Conservation (phyloP, 306 rosid species). For the cucumber (Cucumis sativus) region DNA sequence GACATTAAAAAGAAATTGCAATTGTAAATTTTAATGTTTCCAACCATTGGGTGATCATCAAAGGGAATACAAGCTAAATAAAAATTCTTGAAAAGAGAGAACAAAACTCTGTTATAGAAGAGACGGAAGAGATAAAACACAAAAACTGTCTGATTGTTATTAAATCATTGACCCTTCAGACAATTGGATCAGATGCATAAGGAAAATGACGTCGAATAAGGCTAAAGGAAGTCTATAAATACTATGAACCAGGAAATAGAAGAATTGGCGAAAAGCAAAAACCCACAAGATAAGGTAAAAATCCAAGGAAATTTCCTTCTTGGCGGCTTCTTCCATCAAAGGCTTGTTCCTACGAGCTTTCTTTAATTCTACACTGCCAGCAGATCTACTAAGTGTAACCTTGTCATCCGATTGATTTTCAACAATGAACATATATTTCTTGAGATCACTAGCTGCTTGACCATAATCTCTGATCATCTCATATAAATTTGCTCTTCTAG, state of each 20-base stretch:
- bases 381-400: constrained; percentile 41
- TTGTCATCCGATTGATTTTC: constrained; percentile 51
- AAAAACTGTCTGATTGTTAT: background rate
- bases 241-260: background rate
- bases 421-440: constrained; percentile 40
- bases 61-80: background rate
- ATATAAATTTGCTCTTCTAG: constrained; percentile 82
- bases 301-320: constrained; percentile 49
- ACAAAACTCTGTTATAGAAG: background rate
- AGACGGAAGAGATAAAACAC: background rate
- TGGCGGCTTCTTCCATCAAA: constrained; percentile 58
- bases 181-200: too few species aligned
- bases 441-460: constrained; percentile 65
- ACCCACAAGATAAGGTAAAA: constrained; percentile 86
- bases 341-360: constrained; percentile 42
- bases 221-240: background rate
- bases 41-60: background rate
- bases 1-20: constrained; percentile 9
- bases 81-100: background rate
- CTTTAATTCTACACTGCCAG: constrained; percentile 38
- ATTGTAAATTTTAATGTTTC: constrained; percentile 8
- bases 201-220: background rate
- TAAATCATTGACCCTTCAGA: background rate
- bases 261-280: constrained; percentile 8
- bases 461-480: constrained; percentile 76